Evolutionary conservation across 2,329 filamentous ascomycete genomes (phyloP).

Genomic region (Hymenoscyphus fraxineus): DNA sequence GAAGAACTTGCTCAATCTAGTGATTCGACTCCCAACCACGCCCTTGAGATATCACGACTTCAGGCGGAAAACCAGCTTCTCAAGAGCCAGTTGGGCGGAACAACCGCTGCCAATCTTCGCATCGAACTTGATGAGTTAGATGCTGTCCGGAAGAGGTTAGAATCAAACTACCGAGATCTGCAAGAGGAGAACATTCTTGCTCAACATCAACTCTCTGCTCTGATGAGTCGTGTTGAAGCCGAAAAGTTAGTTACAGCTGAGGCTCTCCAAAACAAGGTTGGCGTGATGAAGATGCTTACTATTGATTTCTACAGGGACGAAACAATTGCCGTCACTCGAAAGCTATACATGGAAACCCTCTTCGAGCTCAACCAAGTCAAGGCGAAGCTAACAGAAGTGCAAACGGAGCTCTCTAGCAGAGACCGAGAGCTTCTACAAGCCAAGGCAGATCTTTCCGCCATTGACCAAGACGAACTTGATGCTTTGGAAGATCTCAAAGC

Average conservation of each 20-base stretch:
- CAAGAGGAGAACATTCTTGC: slow-evolving; percentile 56
- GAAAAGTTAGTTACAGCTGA: slow-evolving; percentile 52
- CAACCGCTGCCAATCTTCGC: slow-evolving; percentile 52
- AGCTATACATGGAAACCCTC: slow-evolving; percentile 43
- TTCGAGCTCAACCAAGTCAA: slow-evolving; percentile 48
- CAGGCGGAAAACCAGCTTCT: slow-evolving; percentile 60
- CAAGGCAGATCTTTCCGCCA: slow-evolving; percentile 51
- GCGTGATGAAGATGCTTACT: slow-evolving; percentile 42
- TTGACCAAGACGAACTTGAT: slow-evolving; percentile 51
- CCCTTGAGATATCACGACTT: slow-evolving; percentile 53
- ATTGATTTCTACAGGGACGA: slow-evolving; percentile 47
- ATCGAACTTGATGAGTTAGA: slow-evolving; percentile 54
- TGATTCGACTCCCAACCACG: slow-evolving; percentile 41
- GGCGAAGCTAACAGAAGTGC: slow-evolving; percentile 43
- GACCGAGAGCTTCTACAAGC: slow-evolving; percentile 53
- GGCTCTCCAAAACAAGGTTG: slow-evolving; percentile 12
- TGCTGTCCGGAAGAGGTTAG: slow-evolving; percentile 48
- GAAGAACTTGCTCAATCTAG: slow-evolving; percentile 50
- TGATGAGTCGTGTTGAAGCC: slow-evolving; percentile 48
- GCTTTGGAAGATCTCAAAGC: slow-evolving; percentile 57
- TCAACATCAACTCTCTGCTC: slow-evolving; percentile 54
- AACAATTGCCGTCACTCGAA: slow-evolving; percentile 50
- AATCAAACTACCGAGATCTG: slow-evolving; percentile 52
- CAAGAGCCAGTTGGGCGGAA: slow-evolving; percentile 50
- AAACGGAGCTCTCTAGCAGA: slow-evolving; percentile 47